Evolutionary conservation across 345 rosid genomes (phyloP).

Genomic region (Gossypium raimondii): DNA sequence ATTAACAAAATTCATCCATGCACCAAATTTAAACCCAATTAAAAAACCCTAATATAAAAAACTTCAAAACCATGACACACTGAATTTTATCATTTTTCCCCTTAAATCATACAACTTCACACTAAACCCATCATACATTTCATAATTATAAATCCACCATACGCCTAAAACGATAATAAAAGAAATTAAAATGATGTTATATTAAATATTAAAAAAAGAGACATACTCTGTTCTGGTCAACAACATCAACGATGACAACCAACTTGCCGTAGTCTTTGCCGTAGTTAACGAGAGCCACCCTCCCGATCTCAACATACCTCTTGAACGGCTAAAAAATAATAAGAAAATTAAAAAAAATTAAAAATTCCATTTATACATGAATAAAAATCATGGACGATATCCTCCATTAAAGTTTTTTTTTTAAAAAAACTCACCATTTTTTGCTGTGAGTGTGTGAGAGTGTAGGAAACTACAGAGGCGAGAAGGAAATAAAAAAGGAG

Average conservation of each 20-base stretch:
- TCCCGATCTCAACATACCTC: conserved; percentile 88
- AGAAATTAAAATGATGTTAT: neutral
- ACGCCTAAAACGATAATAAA: neutral
- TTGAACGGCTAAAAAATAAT: conserved; percentile 55
- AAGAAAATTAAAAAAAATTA: neutral
- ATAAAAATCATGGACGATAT: neutral
- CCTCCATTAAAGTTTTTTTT: neutral
- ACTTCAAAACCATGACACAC: neutral
- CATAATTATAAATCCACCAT: neutral
- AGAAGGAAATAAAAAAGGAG: neutral
- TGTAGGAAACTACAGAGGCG: neutral
- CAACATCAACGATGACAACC: conserved; percentile 83
- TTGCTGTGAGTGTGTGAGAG: neutral
- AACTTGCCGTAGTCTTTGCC: conserved; percentile 86
- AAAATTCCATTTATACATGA: neutral
- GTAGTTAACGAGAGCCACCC: conserved; percentile 90
- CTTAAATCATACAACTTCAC: neutral
- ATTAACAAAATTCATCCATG: neutral
- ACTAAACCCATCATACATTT: neutral
- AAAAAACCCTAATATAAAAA: neutral
- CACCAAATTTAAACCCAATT: neutral
- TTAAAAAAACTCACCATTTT: conserved; percentile 33
- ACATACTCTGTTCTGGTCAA: conserved; percentile 80
- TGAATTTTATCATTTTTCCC: neutral
- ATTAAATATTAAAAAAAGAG: neutral